Base-by-base conservation (phyloP, 2,329 filamentous ascomycete genomes). In the Trichoderma asperellum region DNA sequence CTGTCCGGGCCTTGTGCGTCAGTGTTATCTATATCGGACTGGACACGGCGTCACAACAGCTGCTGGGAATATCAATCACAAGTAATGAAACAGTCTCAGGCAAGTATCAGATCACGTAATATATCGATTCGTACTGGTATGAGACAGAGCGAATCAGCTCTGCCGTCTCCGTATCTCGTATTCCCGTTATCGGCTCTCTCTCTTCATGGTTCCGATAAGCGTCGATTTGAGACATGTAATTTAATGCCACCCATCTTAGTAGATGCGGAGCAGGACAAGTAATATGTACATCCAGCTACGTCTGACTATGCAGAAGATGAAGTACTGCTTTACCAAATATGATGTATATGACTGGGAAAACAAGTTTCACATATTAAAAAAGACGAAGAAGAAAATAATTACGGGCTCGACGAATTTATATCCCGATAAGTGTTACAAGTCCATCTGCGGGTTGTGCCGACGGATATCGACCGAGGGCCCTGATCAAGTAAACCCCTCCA, bases 191-290 rank as follows among this genome's bases (percentile, higher is more conserved):
- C 47, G 21, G 37, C 18, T 21, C 40, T 52, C 55, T 58, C 53
- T 52, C 37, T 67, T 53, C 21, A 24, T 10, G 10, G 12, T 67
- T 29, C 49, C 55, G 63, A 66, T 66, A 66, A 58, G 63, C 52
- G 12, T 35, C 40, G 29, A 49, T 27, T 8, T 6, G 40, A 43
- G 40, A 43, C 40, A n/a, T 43, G 40, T 18, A 40, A 6, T 12
- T 40, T 40, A 2, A 40, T 40, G 2, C 1, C 16, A 6, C 16
- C 40, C 7, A 2, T 32, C 32, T 6, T 32, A 6, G 32, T 32
- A 32, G 32, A 32, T 32, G 5, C 32, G 32, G 7, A 32, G 32
- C 7, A 32, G 24, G 24, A 24, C 24, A 24, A 24, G 7, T 32
- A 32, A 32, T 8, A 32, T 6, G 32, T 32, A 8, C 32, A 32